Conservation (phyloP, 1,139 yeast genomes). For the Kodamaea sp. region DNA sequence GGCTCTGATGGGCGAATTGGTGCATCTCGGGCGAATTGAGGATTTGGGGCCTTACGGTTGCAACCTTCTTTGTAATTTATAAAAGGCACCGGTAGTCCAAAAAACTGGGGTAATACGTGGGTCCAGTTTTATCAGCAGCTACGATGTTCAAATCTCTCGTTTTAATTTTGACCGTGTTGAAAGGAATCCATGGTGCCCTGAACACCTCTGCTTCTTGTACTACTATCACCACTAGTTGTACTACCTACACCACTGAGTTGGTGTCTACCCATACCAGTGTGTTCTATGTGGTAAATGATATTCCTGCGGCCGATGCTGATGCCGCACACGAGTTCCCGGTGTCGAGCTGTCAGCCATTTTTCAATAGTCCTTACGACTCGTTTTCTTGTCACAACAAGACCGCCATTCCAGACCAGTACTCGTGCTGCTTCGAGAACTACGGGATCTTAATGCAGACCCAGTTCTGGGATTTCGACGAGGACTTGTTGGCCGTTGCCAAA, state of each 20-base stretch:
- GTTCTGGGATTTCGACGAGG: slow-evolving; percentile 41
- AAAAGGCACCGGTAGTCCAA: too few species aligned
- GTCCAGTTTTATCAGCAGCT: too few species aligned
- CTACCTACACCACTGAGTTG: slow-evolving; percentile 13
- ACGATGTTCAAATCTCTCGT: slow-evolving; percentile 11
- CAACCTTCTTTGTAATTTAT: too few species aligned
- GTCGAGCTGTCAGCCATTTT: slow-evolving; percentile 14
- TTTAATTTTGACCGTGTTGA: slow-evolving; percentile 2
- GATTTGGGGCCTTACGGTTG: too few species aligned
- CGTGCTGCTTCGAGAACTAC: slow-evolving; percentile 36
- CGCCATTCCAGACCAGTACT: slow-evolving; percentile 22
- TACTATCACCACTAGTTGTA: slow-evolving; percentile 9
- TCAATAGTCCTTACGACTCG: slow-evolving; percentile 15
- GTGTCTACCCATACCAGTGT: slow-evolving; percentile 9
- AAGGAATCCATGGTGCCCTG: slow-evolving; percentile 5
- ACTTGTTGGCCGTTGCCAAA: slow-evolving; percentile 19
- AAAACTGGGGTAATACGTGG: too few species aligned
- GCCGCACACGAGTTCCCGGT: slow-evolving; percentile 14
- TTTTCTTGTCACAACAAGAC: slow-evolving; percentile 33
- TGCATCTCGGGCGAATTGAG: too few species aligned
- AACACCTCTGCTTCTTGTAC: slow-evolving; percentile 5
- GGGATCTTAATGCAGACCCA: slow-evolving; percentile 42
- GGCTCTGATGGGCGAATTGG: too few species aligned
- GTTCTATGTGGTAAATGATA: slow-evolving; percentile 14
- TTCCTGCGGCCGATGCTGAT: slow-evolving; percentile 15